A percentile compares a stretch with the other conserved stretches of the same genome.
phyloP scores from a whole-genome alignment of 2,329 filamentous ascomycete genomes.

The Talaromyces sp. region DNA sequence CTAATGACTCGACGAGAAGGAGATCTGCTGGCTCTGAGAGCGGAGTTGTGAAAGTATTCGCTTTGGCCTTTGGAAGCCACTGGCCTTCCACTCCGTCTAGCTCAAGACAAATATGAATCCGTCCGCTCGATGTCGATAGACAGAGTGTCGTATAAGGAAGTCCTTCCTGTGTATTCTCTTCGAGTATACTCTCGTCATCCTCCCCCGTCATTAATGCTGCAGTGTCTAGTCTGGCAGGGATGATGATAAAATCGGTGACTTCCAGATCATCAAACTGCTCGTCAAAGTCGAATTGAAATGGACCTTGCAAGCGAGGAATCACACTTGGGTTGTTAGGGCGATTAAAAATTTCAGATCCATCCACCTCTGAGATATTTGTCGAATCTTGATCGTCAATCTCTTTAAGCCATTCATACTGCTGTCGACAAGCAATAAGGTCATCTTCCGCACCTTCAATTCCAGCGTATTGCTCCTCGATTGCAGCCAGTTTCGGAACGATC shows the following conservation, averaged over 20 bases:
- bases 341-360: slow-evolving; percentile 53
- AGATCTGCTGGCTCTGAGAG: slow-evolving; percentile 43
- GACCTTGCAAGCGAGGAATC: slow-evolving; percentile 61
- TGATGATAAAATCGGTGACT: slow-evolving; percentile 59
- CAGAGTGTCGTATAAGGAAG: slow-evolving; percentile 58
- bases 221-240: slow-evolving; percentile 52
- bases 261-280: slow-evolving; percentile 53
- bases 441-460: slow-evolving; percentile 41
- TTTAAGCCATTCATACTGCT: slow-evolving; percentile 59
- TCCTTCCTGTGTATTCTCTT: slow-evolving; percentile 47
- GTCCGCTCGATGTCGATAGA: slow-evolving; percentile 54
- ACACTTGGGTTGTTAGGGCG: slow-evolving; percentile 54
- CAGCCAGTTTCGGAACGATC: slow-evolving; percentile 67
- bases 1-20: slow-evolving; percentile 44
- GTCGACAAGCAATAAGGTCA: slow-evolving; percentile 47
- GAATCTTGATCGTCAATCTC: slow-evolving; percentile 56
- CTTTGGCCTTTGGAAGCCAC: slow-evolving; percentile 55
- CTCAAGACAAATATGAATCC: slow-evolving; percentile 59
- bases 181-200: slow-evolving; percentile 44
- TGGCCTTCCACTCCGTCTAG: slow-evolving; percentile 60
- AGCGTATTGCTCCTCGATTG: slow-evolving; percentile 38
- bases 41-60: slow-evolving; percentile 41
- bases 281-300: slow-evolving; percentile 53
- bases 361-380: slow-evolving; percentile 37
- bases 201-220: slow-evolving; percentile 53